Conservation (phyloP, 331 rosid species). For the Quercus phellos region DNA sequence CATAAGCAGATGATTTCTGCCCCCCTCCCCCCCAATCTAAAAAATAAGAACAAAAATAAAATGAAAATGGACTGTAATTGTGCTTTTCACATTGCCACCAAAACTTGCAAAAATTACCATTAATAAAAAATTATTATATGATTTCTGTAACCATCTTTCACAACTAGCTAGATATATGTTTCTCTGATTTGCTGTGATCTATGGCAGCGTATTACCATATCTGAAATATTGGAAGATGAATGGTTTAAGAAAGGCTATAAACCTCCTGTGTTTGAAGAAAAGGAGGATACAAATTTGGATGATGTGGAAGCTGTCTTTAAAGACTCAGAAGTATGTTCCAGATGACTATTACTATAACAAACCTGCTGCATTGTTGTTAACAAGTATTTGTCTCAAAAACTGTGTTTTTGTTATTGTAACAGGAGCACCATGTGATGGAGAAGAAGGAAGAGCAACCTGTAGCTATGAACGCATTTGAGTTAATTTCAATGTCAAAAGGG, state of each 20-base stretch:
- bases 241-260: constrained; percentile 91
- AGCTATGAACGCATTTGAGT: constrained; percentile 90
- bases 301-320: constrained; percentile 96
- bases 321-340: constrained; percentile 77
- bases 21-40: neutral
- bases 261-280: constrained; percentile 84
- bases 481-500: constrained; percentile 97
- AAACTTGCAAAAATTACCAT: neutral
- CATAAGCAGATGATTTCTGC: neutral
- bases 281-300: constrained; percentile 68
- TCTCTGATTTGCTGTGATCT: constrained; percentile 24
- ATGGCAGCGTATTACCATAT: constrained; percentile 75
- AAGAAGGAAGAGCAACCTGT: constrained; percentile 94
- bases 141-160: neutral
- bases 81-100: neutral
- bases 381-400: constrained; percentile 6
- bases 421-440: constrained; percentile 95
- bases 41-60: neutral
- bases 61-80: neutral
- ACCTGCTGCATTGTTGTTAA: constrained; percentile 11
- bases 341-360: constrained; percentile 1
- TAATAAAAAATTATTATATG: neutral
- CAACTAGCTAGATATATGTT: constrained; percentile 2
- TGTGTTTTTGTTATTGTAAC: constrained; percentile 23
- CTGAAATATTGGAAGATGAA: constrained; percentile 77